phyloP scores from a whole-genome alignment of 2,329 filamentous ascomycete genomes.

The Graphilbum sp. region DNA sequence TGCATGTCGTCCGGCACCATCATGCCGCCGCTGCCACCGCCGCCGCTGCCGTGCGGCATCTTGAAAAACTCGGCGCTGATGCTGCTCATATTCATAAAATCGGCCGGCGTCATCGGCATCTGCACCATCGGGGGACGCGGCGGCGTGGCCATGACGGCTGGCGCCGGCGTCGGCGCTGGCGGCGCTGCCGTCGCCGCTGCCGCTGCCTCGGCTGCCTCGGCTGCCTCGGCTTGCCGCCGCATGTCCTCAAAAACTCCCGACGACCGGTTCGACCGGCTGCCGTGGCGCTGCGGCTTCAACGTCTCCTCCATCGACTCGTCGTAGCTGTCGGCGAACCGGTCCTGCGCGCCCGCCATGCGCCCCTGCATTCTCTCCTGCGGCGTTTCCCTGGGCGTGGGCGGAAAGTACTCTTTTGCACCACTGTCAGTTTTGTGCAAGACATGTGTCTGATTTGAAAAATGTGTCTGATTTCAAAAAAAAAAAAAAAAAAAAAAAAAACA shows the following conservation, averaged over 20 bases:
- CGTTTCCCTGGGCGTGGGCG: slow-evolving; percentile 51
- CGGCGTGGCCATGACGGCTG: slow-evolving; percentile 32
- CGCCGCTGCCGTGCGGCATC: too few species aligned
- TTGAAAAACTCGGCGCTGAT: slow-evolving; percentile 19
- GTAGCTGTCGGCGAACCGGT: slow-evolving; percentile 42
- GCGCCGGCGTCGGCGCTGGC: slow-evolving; percentile 14
- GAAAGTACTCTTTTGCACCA: slow-evolving; percentile 49
- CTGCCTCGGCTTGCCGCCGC: slow-evolving; percentile 35
- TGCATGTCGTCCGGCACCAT: slow-evolving; percentile 18
- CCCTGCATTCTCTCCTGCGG: slow-evolving; percentile 33
- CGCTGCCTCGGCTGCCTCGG: neutral
- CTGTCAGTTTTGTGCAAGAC: too few species aligned
- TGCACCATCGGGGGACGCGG: slow-evolving; percentile 34
- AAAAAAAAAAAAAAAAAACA: too few species aligned
- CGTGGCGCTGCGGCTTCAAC: slow-evolving; percentile 33
- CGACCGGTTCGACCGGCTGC: slow-evolving; percentile 23
- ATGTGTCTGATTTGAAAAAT: too few species aligned
- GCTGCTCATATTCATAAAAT: slow-evolving; percentile 33
- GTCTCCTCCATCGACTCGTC: slow-evolving; percentile 53
- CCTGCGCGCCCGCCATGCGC: slow-evolving; percentile 17
- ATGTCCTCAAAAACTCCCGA: slow-evolving; percentile 42
- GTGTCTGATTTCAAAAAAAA: too few species aligned
- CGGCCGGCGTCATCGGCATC: slow-evolving; percentile 34
- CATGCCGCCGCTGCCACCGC: too few species aligned
- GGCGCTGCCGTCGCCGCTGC: neutral